Percentiles rank a stretch among this genome's conserved stretches.
These are phyloP conservation scores for Cladosporium sp. DNA, from an alignment of 2,329 filamentous ascomycete species.

Conservation along the genomic window DNA sequence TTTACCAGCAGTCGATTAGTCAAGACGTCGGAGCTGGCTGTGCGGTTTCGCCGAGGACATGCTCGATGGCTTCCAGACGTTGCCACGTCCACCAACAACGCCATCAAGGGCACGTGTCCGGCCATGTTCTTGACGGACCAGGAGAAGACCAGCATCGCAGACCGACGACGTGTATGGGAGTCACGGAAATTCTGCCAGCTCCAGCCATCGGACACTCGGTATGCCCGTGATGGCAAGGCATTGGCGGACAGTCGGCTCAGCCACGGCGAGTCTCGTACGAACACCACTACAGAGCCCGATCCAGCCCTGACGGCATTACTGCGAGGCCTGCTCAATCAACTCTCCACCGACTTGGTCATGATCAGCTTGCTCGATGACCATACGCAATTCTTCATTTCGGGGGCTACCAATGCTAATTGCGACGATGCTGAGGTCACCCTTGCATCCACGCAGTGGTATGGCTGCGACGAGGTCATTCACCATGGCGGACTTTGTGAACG, in stretches of 20 bases:
- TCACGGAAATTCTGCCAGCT: slow-evolving; percentile 17
- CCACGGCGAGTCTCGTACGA: neutral
- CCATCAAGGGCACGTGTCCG: neutral
- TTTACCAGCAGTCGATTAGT: neutral
- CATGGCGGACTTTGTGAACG: slow-evolving; percentile 16
- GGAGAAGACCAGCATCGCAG: neutral
- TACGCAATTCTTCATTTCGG: neutral
- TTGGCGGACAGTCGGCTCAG: neutral
- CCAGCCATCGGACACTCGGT: slow-evolving; percentile 4
- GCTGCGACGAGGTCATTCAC: slow-evolving; percentile 16
- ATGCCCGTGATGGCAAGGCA: neutral
- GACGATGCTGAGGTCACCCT: neutral
- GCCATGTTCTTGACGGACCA: neutral
- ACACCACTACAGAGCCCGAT: neutral
- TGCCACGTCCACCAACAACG: neutral
- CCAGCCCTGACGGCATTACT: neutral
- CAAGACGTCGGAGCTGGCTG: neutral
- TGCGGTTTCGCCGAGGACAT: neutral
- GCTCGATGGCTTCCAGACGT: neutral
- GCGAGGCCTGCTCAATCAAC: neutral
- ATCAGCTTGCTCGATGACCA: slow-evolving; percentile 1
- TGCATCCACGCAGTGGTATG: slow-evolving; percentile 4
- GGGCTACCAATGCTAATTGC: neutral
- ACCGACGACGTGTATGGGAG: slow-evolving; percentile 15
- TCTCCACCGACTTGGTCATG: neutral